Evolutionary conservation across 2,329 filamentous ascomycete genomes (phyloP), one percentile per base, ranked within the genome.

Genomic region (Blumeriella jaapii): DNA sequence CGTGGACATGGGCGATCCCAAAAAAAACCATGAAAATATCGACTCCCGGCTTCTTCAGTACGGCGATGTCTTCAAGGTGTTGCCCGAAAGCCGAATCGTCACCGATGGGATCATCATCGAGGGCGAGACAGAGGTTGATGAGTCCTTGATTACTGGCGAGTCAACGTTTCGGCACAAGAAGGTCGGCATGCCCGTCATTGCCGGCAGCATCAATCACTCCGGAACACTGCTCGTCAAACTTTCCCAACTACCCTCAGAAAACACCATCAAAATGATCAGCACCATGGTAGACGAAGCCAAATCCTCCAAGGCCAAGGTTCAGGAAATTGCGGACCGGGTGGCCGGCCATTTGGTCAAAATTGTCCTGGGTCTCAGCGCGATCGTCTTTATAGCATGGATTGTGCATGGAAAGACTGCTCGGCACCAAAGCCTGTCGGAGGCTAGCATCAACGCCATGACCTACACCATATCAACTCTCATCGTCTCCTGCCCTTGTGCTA

Each of bases 81-180:
- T 60, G 0, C 76, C 81, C 0, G 70, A 85, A 13, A 58, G 60
- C 0, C 53, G 51, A 1, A 61, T 86, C 3, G 69, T 73, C 0
- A 87, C 82, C 0, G 83, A 91, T 46, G 83, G 82, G 0, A 68
- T 63, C 0, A 68, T 89, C 0, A 41, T 77, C 0, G 58, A 59
- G 2, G 82, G 82, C 0, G 61, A 59, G 0, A 77, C 72, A 0
- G 80, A 83, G 39, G 65, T 85, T 0, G 70, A 89, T 48, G 83
- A 89, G 52, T 82, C 80, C 0, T 82, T 84, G 73, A 57, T 89
- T 6, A 89, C 82, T 0, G 82, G 82, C 0, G 83, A 91, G 51
- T 65, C 71, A 0, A 56, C 57, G 0, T 74, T 71, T 0, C 67
- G 83, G 0, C 62, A 63, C 4, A 87, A 87, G 51, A 41, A 55